Conservation (phyloP, 805 yeast species). For the Lachancea mirantina region DNA sequence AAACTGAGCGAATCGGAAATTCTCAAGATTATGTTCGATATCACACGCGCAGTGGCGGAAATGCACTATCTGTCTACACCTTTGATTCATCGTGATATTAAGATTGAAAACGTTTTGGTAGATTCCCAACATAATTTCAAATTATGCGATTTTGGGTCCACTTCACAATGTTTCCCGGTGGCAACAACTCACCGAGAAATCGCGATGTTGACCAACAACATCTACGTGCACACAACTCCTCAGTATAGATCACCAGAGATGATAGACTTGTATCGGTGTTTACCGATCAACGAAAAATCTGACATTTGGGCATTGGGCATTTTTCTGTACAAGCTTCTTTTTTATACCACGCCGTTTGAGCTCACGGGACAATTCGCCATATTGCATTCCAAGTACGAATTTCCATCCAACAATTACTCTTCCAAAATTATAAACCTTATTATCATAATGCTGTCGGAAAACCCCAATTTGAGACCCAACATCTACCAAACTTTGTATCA, state of each 20-base stretch:
- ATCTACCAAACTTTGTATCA: constrained; percentile 69
- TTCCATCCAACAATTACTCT: constrained; percentile 70
- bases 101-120: constrained; percentile 88
- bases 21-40: constrained; percentile 74
- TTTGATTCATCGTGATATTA: constrained; percentile 85
- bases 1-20: constrained; percentile 74
- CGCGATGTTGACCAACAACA: constrained; percentile 72
- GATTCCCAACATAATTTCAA: constrained; percentile 64
- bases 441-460: constrained; percentile 72
- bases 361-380: constrained; percentile 76
- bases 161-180: constrained; percentile 44
- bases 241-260: constrained; percentile 95
- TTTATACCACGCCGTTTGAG: constrained; percentile 93
- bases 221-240: constrained; percentile 87
- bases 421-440: constrained; percentile 68
- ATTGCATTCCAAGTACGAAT: constrained; percentile 71
- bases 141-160: constrained; percentile 91
- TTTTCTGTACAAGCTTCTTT: constrained; percentile 81
- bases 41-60: constrained; percentile 67
- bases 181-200: constrained; percentile 70
- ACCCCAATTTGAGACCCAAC: constrained; percentile 78
- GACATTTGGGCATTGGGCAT: constrained; percentile 98
- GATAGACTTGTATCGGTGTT: constrained; percentile 78
- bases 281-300: constrained; percentile 83
- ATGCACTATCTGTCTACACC: constrained; percentile 71